A percentile compares a stretch with the other conserved stretches of the same genome.
These are phyloP conservation scores for Chrysosporium keratinophilum DNA, from an alignment of 2,329 filamentous ascomycete genomes.

Conservation along the genomic window DNA sequence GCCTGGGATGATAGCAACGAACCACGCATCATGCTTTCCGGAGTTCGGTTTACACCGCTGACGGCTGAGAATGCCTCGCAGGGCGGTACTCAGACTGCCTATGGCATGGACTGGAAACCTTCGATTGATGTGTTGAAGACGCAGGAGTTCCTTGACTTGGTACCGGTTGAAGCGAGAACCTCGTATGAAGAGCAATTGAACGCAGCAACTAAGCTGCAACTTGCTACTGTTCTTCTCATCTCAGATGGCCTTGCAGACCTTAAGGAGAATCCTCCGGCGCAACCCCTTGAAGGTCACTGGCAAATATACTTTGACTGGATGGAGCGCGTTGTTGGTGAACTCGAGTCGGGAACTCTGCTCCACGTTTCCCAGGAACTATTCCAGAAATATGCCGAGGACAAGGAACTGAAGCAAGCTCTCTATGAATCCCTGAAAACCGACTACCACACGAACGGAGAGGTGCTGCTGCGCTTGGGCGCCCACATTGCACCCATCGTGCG, in stretches of 20 bases:
- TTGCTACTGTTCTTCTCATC: conserved; percentile 24
- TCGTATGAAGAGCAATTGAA: not conserved
- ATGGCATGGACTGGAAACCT: conserved; percentile 7
- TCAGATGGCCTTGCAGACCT: conserved; percentile 23
- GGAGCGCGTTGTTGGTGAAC: conserved; percentile 17
- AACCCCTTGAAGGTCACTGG: conserved; percentile 21
- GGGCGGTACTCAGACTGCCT: not conserved
- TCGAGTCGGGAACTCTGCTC: conserved; percentile 19
- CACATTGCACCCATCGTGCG: conserved; percentile 24
- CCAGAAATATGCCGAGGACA: conserved; percentile 16
- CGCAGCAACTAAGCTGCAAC: conserved; percentile 18
- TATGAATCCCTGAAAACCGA: conserved; percentile 12
- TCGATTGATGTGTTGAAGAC: not conserved
- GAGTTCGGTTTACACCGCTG: conserved; percentile 2
- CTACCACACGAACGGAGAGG: conserved; percentile 22
- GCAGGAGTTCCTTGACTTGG: not conserved
- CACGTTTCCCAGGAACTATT: conserved; percentile 21
- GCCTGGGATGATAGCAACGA: conserved; percentile 10
- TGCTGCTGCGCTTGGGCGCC: conserved; percentile 25
- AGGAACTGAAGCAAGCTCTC: conserved; percentile 20
- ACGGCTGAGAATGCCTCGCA: conserved; percentile 1
- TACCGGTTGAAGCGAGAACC: conserved; percentile 2
- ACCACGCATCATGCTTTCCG: conserved; percentile 9
- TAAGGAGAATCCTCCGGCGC: conserved; percentile 13
- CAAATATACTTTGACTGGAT: conserved; percentile 26